A percentile compares a stretch with the other conserved stretches of the same genome.
phyloP scores from a whole-genome alignment of 805 yeast species.

The Metschnikowia lachancei region DNA sequence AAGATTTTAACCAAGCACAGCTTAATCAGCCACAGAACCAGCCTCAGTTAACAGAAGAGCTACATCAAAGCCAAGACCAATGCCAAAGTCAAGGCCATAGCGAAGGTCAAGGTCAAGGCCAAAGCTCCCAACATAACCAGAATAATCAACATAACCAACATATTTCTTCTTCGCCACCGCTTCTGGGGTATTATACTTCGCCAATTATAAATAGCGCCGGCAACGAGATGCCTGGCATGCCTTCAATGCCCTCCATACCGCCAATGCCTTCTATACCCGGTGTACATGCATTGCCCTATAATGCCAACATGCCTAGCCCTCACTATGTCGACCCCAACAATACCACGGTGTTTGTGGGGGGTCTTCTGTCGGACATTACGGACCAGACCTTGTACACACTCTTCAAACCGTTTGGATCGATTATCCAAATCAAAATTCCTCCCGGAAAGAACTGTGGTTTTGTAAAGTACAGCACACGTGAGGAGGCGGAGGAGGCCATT shows the following conservation, averaged over 20 bases:
- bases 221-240: neutral
- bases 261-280: too few relatives aligned
- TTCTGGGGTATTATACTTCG: slow-evolving; percentile 2
- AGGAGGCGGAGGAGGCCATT: slow-evolving; percentile 83
- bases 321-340: slow-evolving; percentile 32
- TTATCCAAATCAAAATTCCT: slow-evolving; percentile 70
- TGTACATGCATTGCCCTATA: neutral
- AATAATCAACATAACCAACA: too few relatives aligned
- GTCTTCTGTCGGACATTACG: slow-evolving; percentile 59
- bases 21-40: too few relatives aligned
- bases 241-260: neutral
- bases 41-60: too few relatives aligned
- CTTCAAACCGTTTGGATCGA: slow-evolving; percentile 72
- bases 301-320: neutral
- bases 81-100: too few relatives aligned
- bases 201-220: slow-evolving; percentile 3
- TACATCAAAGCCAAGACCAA: too few relatives aligned
- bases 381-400: slow-evolving; percentile 60
- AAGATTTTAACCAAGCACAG: neutral
- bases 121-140: too few relatives aligned
- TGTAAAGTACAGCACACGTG: slow-evolving; percentile 74
- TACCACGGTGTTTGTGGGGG: slow-evolving; percentile 79
- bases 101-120: too few relatives aligned
- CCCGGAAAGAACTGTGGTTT: slow-evolving; percentile 85
- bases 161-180: neutral